Percentiles rank a stretch among this genome's conserved stretches.
These are phyloP conservation scores for Rhizopus arrhizus DNA, from an alignment of 371 early-diverging fungal species.

Conservation along the genomic window DNA sequence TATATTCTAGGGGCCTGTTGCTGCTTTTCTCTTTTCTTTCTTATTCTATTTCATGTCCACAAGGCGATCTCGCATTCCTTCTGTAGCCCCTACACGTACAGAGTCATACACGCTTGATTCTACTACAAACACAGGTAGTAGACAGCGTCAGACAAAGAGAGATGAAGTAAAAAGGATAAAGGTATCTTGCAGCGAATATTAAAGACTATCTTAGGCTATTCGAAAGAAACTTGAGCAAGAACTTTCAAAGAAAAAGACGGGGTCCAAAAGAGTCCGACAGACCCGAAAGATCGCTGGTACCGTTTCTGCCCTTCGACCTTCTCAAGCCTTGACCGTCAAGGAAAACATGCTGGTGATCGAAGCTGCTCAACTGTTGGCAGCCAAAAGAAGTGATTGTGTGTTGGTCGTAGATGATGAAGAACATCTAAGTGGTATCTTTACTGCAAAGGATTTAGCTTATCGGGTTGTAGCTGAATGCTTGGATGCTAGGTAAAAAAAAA, in stretches of 20 bases:
- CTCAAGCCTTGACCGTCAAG: slow-evolving; percentile 87
- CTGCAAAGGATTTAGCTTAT: slow-evolving; percentile 57
- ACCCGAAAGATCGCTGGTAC: slow-evolving; percentile 74
- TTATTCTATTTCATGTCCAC: too few relatives aligned
- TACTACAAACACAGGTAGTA: too few relatives aligned
- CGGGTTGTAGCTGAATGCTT: slow-evolving; percentile 41
- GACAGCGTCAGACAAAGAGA: too few relatives aligned
- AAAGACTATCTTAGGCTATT: slow-evolving; percentile 50
- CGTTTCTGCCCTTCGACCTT: slow-evolving; percentile 89
- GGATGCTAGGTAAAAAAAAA: slow-evolving; percentile 35
- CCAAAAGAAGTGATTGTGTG: slow-evolving; percentile 92
- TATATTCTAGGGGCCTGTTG: too few relatives aligned
- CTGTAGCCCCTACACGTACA: too few relatives aligned
- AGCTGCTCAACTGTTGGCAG: slow-evolving; percentile 96
- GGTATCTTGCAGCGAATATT: too few relatives aligned
- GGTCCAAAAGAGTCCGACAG: slow-evolving; percentile 36
- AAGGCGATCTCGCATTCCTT: too few relatives aligned
- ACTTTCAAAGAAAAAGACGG: slow-evolving; percentile 62
- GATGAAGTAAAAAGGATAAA: too few relatives aligned
- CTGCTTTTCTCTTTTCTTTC: too few relatives aligned
- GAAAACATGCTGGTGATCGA: slow-evolving; percentile 88
- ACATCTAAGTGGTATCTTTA: slow-evolving; percentile 92
- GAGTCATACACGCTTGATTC: too few relatives aligned
- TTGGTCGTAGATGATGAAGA: slow-evolving; percentile 89
- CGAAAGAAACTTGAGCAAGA: slow-evolving; percentile 77